Evolutionary conservation across 805 yeast genomes (phyloP).

Genomic region (Lipomyces kockii): DNA sequence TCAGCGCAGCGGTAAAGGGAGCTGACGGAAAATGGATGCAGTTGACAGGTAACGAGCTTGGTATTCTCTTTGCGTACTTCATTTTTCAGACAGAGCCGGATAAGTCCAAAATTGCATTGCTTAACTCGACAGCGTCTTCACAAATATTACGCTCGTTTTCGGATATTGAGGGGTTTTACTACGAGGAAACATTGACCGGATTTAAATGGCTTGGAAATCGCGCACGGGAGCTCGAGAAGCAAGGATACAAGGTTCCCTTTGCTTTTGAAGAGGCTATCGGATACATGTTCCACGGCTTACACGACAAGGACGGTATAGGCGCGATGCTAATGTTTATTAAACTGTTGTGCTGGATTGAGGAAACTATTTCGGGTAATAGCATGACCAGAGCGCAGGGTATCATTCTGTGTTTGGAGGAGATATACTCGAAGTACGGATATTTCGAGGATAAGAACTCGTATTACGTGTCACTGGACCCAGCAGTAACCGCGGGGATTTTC

Average conservation of each 20-base stretch:
- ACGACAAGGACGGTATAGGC: constrained; percentile 91
- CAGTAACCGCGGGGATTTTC: constrained; percentile 61
- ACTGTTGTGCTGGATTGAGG: constrained; percentile 50
- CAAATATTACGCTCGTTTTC: constrained; percentile 79
- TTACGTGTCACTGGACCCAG: constrained; percentile 64
- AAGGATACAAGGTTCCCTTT: constrained; percentile 77
- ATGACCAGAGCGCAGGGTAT: constrained; percentile 30
- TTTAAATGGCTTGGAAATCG: constrained; percentile 97
- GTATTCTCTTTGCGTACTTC: constrained; percentile 77
- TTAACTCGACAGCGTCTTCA: constrained; percentile 92
- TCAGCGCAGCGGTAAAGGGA: constrained; percentile 73
- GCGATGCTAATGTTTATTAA: constrained; percentile 80
- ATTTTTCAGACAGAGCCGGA: constrained; percentile 39
- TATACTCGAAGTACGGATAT: constrained; percentile 72
- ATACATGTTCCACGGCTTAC: constrained; percentile 80
- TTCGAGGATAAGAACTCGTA: constrained; percentile 88
- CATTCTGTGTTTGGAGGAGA: constrained; percentile 51
- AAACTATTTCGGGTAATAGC: constrained; percentile 14
- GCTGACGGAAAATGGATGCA: constrained; percentile 65
- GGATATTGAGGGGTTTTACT: constrained; percentile 59
- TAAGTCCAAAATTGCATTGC: constrained; percentile 53
- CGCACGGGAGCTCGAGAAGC: constrained; percentile 68
- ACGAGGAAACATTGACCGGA: constrained; percentile 87
- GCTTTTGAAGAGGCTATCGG: constrained; percentile 97
- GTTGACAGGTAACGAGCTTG: constrained; percentile 89